Base-by-base conservation (phyloP, 148 eudicot species). In the Rhododendron kiyosumense region DNA sequence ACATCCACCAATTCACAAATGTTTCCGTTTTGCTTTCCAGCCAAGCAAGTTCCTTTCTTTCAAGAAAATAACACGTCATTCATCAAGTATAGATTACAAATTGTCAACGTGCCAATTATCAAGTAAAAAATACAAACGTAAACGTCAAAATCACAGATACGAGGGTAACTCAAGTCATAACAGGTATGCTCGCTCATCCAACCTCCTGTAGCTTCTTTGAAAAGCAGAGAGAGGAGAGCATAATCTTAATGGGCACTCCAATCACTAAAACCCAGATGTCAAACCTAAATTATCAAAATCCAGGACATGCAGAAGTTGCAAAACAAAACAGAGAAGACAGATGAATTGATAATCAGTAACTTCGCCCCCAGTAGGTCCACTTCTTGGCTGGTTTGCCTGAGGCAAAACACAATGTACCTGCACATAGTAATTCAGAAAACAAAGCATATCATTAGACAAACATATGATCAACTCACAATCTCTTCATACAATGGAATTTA, bases 291-390 rank as follows among this genome's bases (percentile, higher is more conserved):
- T 28, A 77, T 36, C 38, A 36, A 36, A 36, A 15, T n/a, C 32
- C 17, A 78, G n/a, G 34, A 45, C 18, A 45, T n/a, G 18, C 30
- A 26, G 32, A 78, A 78, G 32, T 45, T 43, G 49, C 52, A 43
- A 78, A 8, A 45, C 75, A 78, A 46, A 78, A 9, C 28, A n/a
- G 30, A 43, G 18, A 43, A 46, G 54, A 24, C 82, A 18, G 4
- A 15, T 24, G 30, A 26, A 49, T 17, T 51, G 41, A 54, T 30
- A 43, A 86, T 89, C 87, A 97, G 86, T 97, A 97, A 79, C 99
- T 97, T 73, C 98, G 85, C 13, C 99, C 99, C 99, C 99, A 97
- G 89, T 97, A 95, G 20, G 96, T 91, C 99, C 99, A 97, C 87
- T 93, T 95, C 91, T 91, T 97, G 15, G 99, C 98, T 15, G 96